Percentiles rank a stretch among this genome's conserved stretches.
Conservation (phyloP, 1,284 basidiomycete species). For the Termitomyces sp. region DNA sequence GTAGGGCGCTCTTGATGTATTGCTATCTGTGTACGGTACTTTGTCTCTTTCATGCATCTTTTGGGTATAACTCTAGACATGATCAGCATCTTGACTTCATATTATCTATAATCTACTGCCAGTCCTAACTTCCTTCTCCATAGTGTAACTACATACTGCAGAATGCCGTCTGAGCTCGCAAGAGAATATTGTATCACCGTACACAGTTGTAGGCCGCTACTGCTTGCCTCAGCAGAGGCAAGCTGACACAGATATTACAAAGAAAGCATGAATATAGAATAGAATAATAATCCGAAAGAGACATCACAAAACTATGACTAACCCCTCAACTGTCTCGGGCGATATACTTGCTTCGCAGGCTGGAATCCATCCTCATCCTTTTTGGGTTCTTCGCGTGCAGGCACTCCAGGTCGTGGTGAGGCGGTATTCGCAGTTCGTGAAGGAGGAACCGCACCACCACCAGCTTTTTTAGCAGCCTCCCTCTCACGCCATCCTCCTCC, state of each 20-base stretch:
- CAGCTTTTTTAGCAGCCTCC: constrained; percentile 42
- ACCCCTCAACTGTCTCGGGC: constrained; percentile 14
- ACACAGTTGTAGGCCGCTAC: not conserved
- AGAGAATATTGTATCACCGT: not conserved
- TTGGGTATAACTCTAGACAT: not conserved
- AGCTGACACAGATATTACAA: not conserved
- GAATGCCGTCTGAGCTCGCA: too few relatives aligned
- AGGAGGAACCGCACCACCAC: constrained; percentile 22
- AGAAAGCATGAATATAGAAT: not conserved
- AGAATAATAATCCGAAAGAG: not conserved
- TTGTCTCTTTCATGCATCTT: too few relatives aligned
- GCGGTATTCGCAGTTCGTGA: constrained; percentile 24
- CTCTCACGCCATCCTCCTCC: constrained; percentile 54
- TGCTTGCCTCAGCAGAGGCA: not conserved
- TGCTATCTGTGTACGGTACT: not conserved
- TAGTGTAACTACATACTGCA: too few relatives aligned
- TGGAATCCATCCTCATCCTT: constrained; percentile 72
- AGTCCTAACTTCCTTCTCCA: too few relatives aligned
- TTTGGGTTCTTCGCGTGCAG: constrained; percentile 38
- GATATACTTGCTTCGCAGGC: constrained; percentile 35
- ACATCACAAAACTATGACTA: constrained; percentile 7
- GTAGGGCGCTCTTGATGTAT: not conserved
- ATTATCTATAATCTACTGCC: too few relatives aligned
- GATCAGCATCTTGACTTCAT: too few relatives aligned
- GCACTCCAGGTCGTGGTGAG: constrained; percentile 33